These are phyloP conservation scores for Lithocarpus polystachyus DNA, from an alignment of 306 rosid genomes.

Conservation along the genomic window DNA sequence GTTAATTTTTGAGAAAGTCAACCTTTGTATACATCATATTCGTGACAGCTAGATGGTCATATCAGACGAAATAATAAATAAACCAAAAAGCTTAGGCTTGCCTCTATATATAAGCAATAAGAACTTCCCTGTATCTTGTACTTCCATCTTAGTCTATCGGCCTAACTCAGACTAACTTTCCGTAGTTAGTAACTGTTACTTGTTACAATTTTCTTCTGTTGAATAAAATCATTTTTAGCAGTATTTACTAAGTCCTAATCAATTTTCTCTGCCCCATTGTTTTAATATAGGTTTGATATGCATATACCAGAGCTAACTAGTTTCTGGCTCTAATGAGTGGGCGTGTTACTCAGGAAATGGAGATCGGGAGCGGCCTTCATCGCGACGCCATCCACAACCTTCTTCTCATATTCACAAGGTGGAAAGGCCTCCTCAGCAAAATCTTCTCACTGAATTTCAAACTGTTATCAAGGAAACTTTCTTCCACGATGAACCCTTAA, in stretches of 20 bases:
- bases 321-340: background rate
- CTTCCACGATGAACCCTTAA: slow-evolving; percentile 48
- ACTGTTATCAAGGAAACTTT: slow-evolving; percentile 31
- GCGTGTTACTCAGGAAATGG: slow-evolving; percentile 6
- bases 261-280: no score
- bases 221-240: background rate
- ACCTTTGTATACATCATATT: background rate
- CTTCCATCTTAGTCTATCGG: background rate
- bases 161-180: background rate
- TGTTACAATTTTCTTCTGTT: background rate
- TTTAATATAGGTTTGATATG: no score
- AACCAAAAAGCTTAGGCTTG: background rate
- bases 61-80: background rate
- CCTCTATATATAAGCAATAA: background rate
- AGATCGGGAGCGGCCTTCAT: slow-evolving; percentile 13
- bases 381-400: slow-evolving; percentile 11
- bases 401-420: slow-evolving; percentile 33
- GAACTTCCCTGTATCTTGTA: background rate
- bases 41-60: background rate
- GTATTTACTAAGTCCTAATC: no score
- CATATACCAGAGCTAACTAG: background rate
- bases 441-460: slow-evolving; percentile 30
- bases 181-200: background rate
- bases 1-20: background rate
- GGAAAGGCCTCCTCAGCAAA: slow-evolving; percentile 33